Evolutionary conservation across 2,329 filamentous ascomycete species (phyloP).

Genomic region (Fusarium paranaense): DNA sequence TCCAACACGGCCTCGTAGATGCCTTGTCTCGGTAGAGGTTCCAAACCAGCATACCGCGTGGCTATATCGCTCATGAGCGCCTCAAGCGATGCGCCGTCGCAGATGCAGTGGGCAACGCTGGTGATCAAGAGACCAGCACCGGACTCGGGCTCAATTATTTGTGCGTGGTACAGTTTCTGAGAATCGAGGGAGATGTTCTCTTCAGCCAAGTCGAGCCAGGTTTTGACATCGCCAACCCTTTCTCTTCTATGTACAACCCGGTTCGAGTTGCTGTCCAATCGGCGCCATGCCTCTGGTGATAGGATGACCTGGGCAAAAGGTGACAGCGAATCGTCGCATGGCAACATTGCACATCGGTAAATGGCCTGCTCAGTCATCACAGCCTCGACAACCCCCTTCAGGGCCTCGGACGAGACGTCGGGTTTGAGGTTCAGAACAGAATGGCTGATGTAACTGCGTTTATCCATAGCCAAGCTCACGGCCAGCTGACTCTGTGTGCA

Average conservation of each 20-base stretch:
- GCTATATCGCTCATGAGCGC: constrained; percentile 9
- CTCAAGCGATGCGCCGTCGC: constrained; percentile 20
- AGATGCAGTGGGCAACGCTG: constrained; percentile 22
- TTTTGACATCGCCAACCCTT: neutral
- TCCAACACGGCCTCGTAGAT: neutral
- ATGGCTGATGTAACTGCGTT: constrained; percentile 23
- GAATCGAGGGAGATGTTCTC: neutral
- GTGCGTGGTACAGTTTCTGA: neutral
- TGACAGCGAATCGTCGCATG: constrained; percentile 8
- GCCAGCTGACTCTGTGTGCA: constrained; percentile 23
- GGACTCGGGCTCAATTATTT: neutral
- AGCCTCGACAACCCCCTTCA: neutral
- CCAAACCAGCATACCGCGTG: neutral
- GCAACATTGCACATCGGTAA: constrained; percentile 6
- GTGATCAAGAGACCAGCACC: neutral
- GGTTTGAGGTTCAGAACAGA: neutral
- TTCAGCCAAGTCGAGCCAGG: neutral
- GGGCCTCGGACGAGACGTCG: accelerated
- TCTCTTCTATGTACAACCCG: neutral
- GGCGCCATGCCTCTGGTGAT: neutral
- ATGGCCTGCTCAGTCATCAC: constrained; percentile 10
- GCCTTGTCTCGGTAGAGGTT: neutral
- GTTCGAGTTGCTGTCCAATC: accelerated
- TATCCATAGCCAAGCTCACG: constrained; percentile 22
- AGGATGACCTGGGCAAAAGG: constrained; percentile 7